Evolutionary conservation across 2,329 filamentous ascomycete species (phyloP).

Genomic region (Colletotrichum spinosum): DNA sequence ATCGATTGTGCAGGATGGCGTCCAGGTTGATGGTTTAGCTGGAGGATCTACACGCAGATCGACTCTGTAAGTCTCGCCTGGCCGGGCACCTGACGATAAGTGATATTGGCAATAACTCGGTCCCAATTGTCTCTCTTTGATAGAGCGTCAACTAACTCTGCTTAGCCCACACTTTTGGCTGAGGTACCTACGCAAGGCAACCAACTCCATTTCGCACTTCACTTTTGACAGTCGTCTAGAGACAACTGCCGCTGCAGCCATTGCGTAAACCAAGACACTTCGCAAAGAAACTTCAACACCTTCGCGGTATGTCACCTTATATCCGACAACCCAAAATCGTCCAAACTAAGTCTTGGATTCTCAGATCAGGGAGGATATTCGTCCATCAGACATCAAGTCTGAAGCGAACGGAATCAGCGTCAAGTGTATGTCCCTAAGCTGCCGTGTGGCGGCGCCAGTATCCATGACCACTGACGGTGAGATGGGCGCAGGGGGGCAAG

Average conservation of each 20-base stretch:
- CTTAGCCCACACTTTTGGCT: conserved; percentile 38
- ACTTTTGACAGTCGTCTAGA: conserved; percentile 39
- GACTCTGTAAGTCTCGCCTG: conserved; percentile 32
- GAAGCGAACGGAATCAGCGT: conserved; percentile 47
- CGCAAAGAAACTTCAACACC: conserved; percentile 56
- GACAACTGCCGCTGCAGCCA: conserved; percentile 57
- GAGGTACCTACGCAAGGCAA: conserved; percentile 28
- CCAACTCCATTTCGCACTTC: neutral
- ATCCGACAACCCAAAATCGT: conserved; percentile 2
- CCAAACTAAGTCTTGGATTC: neutral
- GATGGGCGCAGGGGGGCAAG: conserved; percentile 68
- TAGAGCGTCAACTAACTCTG: conserved; percentile 5
- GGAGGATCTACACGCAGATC: conserved; percentile 22
- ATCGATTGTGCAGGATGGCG: conserved; percentile 18
- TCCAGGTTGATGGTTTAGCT: conserved; percentile 19
- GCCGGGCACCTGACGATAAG: neutral
- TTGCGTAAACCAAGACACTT: conserved; percentile 56
- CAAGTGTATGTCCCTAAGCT: conserved; percentile 42
- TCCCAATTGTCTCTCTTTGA: neutral
- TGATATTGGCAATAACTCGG: neutral
- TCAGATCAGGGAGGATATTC: conserved; percentile 48
- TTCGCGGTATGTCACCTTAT: conserved; percentile 47
- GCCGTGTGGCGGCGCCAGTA: neutral
- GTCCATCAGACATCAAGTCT: conserved; percentile 43
- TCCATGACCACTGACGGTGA: conserved; percentile 10